Evolutionary conservation across 108 stramenopile genomes (phyloP), one percentile per base, ranked within the genome.

Genomic region (Cyclotella atomus): DNA sequence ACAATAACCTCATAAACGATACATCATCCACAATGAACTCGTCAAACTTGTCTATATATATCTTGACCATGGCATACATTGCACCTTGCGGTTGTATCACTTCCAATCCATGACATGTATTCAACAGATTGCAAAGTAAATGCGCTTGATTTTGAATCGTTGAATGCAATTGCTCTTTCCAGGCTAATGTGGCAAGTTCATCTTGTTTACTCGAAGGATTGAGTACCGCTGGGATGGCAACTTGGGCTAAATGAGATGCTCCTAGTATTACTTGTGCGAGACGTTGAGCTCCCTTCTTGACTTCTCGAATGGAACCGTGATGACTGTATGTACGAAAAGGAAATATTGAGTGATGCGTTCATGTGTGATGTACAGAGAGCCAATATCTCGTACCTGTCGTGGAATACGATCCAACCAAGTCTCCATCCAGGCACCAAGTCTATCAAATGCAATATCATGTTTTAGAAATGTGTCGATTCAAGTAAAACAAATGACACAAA

Each of bases 351-450:
- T 45, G n/a, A n/a, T n/a, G n/a, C n/a, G n/a, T n/a, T n/a, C n/a
- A n/a, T n/a, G n/a, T n/a, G n/a, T n/a, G n/a, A n/a, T n/a, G n/a
- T n/a, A n/a, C n/a, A n/a, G n/a, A n/a, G n/a, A n/a, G n/a, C n/a
- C n/a, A n/a, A n/a, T n/a, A n/a, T n/a, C 1, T 65, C 87, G 59
- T 72, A 84, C 87, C 84, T 83, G 71, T 94, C 96, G 43, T 92
- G 90, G 63, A 96, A 91, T 28, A 86, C 67, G 50, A 92, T 52
- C 93, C 95, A 96, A 17, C 96, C 95, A 46, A 95, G 69, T 63
- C 95, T 83, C 95, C 95, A 97, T 15, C 97, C 97, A 12, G 97
- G 96, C 2, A 98, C 83, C 56, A 96, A 72, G 71, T 91, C 81
- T 82, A n/a, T n/a, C 0, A 20, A 20, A 16, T 25, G 19, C 2